Percentiles rank a stretch among this genome's conserved stretches.
These are phyloP conservation scores for Arthrobotrys sphaeroides DNA, from an alignment of 2,329 filamentous ascomycete genomes.

Conservation along the genomic window DNA sequence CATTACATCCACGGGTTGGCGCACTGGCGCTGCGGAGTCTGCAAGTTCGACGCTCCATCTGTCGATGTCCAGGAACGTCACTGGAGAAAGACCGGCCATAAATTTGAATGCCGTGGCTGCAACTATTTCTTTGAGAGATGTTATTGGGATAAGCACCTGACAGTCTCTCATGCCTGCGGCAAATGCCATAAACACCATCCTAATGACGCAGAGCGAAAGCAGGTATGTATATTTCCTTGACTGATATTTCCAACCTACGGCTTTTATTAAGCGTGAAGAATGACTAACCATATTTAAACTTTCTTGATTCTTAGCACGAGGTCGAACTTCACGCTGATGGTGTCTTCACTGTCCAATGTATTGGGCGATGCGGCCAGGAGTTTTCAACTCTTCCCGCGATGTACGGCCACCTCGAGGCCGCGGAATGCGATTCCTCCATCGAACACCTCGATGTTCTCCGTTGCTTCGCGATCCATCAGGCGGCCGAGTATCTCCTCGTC, in stretches of 20 bases:
- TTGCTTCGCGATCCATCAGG: conserved; percentile 31
- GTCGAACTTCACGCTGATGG: background rate
- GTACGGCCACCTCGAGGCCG: conserved; percentile 36
- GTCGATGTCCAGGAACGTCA: conserved; percentile 28
- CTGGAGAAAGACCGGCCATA: conserved; percentile 33
- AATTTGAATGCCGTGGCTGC: conserved; percentile 31
- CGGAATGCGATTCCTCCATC: conserved; percentile 30
- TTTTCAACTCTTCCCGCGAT: conserved; percentile 27
- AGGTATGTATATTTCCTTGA: background rate
- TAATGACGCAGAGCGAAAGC: conserved; percentile 2
- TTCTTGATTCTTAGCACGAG: conserved; percentile 14
- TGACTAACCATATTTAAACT: too few species aligned
- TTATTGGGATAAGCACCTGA: conserved; percentile 31
- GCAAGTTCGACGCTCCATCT: conserved; percentile 19
- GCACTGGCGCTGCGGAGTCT: conserved; percentile 39
- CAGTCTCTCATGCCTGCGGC: conserved; percentile 10
- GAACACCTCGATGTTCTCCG: conserved; percentile 14
- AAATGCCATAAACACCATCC: conserved; percentile 24
- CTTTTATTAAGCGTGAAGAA: too few species aligned
- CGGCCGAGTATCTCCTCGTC: conserved; percentile 22
- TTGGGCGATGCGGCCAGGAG: conserved; percentile 26
- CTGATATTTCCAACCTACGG: too few species aligned
- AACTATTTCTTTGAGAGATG: conserved; percentile 18
- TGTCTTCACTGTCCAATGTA: background rate
- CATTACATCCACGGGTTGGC: conserved; percentile 32